Evolutionary conservation across 1,139 yeast species (phyloP).

Genomic region (Suhomyces kunorum): DNA sequence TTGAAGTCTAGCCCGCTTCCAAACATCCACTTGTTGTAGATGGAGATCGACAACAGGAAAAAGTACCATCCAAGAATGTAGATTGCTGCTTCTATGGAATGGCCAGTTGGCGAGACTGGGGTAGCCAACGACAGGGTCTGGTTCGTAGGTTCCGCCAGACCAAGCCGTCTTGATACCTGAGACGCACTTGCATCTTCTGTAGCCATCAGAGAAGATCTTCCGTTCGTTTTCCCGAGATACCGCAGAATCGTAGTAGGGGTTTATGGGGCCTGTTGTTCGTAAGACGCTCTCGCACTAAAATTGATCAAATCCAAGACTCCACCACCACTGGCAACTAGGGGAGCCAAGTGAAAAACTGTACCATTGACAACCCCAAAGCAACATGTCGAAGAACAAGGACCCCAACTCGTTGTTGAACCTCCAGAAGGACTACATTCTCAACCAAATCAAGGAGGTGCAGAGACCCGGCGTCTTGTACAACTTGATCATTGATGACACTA

Average conservation of each 20-base stretch:
- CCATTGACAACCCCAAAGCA: neutral
- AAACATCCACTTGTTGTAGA: conserved; percentile 98
- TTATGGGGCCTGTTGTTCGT: neutral
- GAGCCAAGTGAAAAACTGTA: neutral
- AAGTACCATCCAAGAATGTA: conserved; percentile 53
- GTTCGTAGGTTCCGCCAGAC: neutral
- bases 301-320: neutral
- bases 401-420: conserved; percentile 37
- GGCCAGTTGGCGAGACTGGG: neutral
- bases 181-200: neutral
- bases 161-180: neutral
- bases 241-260: neutral
- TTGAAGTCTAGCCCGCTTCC: conserved; percentile 71
- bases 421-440: conserved; percentile 39
- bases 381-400: conserved; percentile 28
- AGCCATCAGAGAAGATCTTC: neutral
- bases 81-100: conserved; percentile 15
- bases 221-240: neutral
- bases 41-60: conserved; percentile 73
- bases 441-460: conserved; percentile 37
- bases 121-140: neutral
- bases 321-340: neutral
- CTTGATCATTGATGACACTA: conserved; percentile 40
- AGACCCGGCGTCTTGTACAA: conserved; percentile 39
- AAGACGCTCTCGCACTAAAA: neutral